These are phyloP conservation scores for Fraxinus cuspidata DNA, from an alignment of 257 asterid species.

Conservation along the genomic window DNA sequence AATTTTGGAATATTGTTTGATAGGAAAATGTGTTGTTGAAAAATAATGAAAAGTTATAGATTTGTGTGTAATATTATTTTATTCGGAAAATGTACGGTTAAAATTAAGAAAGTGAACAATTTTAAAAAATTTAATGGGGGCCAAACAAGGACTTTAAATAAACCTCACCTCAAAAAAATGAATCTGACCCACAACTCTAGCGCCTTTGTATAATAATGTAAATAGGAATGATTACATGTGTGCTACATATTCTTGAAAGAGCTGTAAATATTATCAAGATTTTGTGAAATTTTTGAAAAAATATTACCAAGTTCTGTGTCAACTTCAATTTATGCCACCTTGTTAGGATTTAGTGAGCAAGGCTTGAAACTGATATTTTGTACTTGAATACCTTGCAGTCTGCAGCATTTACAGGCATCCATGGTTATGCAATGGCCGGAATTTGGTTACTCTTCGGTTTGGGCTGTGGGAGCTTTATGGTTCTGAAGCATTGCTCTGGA, in stretches of 20 bases:
- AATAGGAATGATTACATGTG: background rate
- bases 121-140: too few species aligned
- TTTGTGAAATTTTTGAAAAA: background rate
- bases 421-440: constrained; percentile 56
- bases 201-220: too few species aligned
- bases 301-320: background rate
- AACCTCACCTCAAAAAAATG: too few species aligned
- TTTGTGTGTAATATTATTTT: too few species aligned
- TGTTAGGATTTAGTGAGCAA: background rate
- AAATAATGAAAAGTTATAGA: too few species aligned
- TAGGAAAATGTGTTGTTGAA: too few species aligned
- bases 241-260: background rate
- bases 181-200: background rate
- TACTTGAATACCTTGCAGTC: constrained; percentile 37
- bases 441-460: constrained; percentile 53
- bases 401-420: constrained; percentile 56
- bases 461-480: constrained; percentile 42
- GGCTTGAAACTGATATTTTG: background rate
- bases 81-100: too few species aligned
- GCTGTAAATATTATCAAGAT: background rate
- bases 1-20: too few species aligned
- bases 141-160: too few species aligned
- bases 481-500: constrained; percentile 31
- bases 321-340: background rate
- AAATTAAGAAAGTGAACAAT: too few species aligned